Base-by-base conservation (phyloP, 2,329 filamentous ascomycete genomes). In the Rutstroemia sp. region DNA sequence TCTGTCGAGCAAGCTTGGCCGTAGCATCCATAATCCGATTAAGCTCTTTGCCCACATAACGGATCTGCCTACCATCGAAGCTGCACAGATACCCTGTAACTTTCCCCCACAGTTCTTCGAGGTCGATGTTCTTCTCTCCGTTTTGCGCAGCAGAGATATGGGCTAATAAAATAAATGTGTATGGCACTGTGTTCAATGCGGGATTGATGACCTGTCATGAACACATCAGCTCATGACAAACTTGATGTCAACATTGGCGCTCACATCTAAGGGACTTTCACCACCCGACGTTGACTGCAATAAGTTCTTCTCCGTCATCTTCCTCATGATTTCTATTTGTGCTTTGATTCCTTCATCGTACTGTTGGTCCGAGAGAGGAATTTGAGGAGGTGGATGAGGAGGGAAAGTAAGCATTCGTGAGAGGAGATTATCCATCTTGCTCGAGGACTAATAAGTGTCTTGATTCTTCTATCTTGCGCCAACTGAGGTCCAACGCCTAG, bases 111-210 rank as follows among this genome's bases (percentile, higher is more conserved):
- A 82, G 69, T 60, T 54, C 54, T 8, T 65, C 61, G 38, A 57
- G 39, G 34, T 63, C 54, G 10, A 62, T 45, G 14, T 49, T 52
- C 42, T 66, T 66, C 12, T 53, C 55, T 18, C 66, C 68, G 63
- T 72, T 69, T 64, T 72, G 66, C 34, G 65, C 37, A 44, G 63
- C 68, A 41, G 72, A 47, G 56, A 82, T 73, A 59, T 77, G 75
- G 34, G 75, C 72, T 48, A 74, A 69, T 39, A 87, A 73, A 48
- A 79, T 72, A 59, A 75, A 77, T 50, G 83, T 71, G 69, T 85
- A 87, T 8, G 80, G 73, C 59, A 86, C 74, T 18, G 80, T 79
- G 67, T 87, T 81, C 41, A 75, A 69, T 7, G 76, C 69, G 19
- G 85, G 82, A 62, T 85, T 75, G 21, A 70, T 62, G 38, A 66